A percentile compares a stretch with the other conserved stretches of the same genome.
These are phyloP conservation scores for Trichothecium roseum DNA, from an alignment of 2,329 filamentous ascomycete genomes.

Conservation along the genomic window DNA sequence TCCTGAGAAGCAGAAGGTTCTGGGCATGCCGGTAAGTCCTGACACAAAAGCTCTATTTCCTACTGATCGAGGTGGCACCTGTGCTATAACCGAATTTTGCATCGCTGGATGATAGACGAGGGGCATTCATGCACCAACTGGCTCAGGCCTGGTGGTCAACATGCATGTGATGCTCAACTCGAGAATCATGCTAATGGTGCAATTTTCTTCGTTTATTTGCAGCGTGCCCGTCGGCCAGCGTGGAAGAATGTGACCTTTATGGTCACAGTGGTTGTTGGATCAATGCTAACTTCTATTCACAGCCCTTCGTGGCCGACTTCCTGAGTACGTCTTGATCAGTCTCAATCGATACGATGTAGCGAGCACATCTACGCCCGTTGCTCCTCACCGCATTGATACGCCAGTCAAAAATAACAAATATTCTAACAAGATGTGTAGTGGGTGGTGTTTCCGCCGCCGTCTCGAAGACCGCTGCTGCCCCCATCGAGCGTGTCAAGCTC, in stretches of 20 bases:
- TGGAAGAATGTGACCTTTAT: constrained; percentile 5
- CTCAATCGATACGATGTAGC: constrained; percentile 6
- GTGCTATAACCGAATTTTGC: constrained; percentile 10
- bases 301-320: constrained; percentile 98
- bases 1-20: constrained; percentile 44
- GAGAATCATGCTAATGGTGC: not conserved
- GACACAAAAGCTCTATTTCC: constrained; percentile 1
- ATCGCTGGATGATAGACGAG: not conserved
- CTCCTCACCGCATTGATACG: not conserved
- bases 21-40: constrained; percentile 58
- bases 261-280: constrained; percentile 2
- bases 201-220: not conserved
- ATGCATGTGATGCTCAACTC: too few species aligned
- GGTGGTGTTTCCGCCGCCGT: constrained; percentile 99
- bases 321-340: constrained; percentile 64
- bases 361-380: constrained; percentile 1
- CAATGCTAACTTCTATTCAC: constrained; percentile 24
- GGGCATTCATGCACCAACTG: not conserved
- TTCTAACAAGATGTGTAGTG: constrained; percentile 48
- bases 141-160: not conserved
- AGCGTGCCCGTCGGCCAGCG: not conserved
- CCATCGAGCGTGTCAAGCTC: constrained; percentile 99
- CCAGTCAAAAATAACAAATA: constrained; percentile 2
- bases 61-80: constrained; percentile 17
- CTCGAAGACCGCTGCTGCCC: constrained; percentile 99